Evolutionary conservation across 305 asterid species (phyloP).

Genomic region (Rubia occidens): DNA sequence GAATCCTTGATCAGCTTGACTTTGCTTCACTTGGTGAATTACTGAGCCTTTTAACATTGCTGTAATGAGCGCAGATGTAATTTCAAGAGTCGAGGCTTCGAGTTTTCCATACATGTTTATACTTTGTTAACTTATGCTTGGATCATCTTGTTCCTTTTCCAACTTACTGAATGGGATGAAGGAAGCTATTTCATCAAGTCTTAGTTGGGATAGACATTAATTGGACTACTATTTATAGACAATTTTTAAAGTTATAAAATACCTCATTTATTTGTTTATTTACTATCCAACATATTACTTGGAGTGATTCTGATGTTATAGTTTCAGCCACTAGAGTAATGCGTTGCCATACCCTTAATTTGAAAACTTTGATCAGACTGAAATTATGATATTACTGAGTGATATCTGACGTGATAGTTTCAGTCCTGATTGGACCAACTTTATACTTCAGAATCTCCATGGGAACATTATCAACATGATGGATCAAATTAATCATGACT

Average conservation of each 20-base stretch:
- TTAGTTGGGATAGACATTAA: background rate
- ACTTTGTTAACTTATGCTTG: background rate
- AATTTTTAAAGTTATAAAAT: background rate
- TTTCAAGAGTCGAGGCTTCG: background rate
- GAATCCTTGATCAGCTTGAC: background rate
- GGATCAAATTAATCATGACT: background rate
- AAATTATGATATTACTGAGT: background rate
- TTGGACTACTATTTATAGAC: background rate
- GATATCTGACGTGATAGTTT: background rate
- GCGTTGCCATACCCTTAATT: conserved; percentile 2
- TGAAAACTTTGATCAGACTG: background rate
- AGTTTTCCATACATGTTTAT: background rate
- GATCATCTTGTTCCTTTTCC: background rate
- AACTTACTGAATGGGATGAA: background rate
- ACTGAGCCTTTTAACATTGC: background rate
- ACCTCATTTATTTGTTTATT: background rate
- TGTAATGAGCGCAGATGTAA: background rate
- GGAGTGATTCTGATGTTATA: conserved; percentile 6
- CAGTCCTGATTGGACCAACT: background rate
- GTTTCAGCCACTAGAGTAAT: background rate
- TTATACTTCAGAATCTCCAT: background rate
- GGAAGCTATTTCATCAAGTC: background rate
- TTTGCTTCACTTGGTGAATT: background rate
- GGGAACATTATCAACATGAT: background rate
- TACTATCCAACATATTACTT: background rate